These are phyloP conservation scores for Lasiosphaeria hispida DNA, from an alignment of 495 filamentous ascomycete genomes.

Conservation along the genomic window DNA sequence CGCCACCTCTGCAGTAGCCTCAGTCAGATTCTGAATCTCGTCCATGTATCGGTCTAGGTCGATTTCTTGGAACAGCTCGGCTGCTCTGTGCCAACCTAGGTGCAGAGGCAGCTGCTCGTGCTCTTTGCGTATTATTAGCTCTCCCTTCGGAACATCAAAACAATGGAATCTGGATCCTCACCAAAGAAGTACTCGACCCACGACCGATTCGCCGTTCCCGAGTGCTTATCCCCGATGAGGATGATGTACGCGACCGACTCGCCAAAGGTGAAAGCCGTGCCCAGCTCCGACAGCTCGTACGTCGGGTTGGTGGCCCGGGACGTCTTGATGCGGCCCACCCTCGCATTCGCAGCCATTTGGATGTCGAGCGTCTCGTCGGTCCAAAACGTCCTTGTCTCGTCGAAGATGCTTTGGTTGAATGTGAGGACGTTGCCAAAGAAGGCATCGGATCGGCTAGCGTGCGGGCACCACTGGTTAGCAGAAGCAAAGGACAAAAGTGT, in stretches of 20 bases:
- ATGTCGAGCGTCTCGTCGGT: conserved; percentile 37
- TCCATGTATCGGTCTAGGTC: conserved; percentile 9
- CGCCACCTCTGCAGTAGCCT: not conserved
- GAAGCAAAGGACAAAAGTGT: no score
- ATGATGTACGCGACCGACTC: conserved; percentile 48
- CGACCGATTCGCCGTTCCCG: conserved; percentile 34
- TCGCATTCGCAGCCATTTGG: conserved; percentile 43
- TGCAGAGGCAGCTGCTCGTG: conserved; percentile 46
- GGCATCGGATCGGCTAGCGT: no score
- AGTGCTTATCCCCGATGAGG: conserved; percentile 40
- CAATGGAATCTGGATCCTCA: conserved; percentile 27
- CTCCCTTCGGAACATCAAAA: not conserved
- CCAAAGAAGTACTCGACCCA: conserved; percentile 49
- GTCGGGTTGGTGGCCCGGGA: conserved; percentile 46
- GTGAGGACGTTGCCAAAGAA: conserved; percentile 29
- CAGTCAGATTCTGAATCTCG: not conserved
- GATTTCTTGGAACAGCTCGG: not conserved
- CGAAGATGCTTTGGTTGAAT: conserved; percentile 49
- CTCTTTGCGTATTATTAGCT: conserved; percentile 2
- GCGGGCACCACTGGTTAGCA: no score
- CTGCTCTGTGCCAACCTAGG: conserved; percentile 35
- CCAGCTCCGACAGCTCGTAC: conserved; percentile 34
- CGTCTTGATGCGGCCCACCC: conserved; percentile 42
- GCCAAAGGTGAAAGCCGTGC: conserved; percentile 41
- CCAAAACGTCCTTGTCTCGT: conserved; percentile 44